These are phyloP conservation scores for Fraxinus americana DNA, from an alignment of 257 asterid species.

Conservation along the genomic window DNA sequence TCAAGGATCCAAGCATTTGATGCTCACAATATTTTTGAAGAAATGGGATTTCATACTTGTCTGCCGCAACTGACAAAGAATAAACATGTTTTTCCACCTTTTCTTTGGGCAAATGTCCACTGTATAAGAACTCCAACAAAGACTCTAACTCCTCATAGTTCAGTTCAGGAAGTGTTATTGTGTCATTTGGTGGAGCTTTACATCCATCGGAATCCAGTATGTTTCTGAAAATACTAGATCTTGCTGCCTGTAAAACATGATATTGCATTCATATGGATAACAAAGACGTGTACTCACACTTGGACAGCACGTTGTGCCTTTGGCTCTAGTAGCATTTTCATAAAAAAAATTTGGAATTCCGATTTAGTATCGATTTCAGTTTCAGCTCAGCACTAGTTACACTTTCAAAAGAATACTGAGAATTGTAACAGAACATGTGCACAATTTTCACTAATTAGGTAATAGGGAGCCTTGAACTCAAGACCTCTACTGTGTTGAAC, in stretches of 20 bases:
- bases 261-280: neutral
- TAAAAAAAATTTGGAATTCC: neutral
- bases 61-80: slow-evolving; percentile 79
- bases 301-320: no score
- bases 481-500: no score
- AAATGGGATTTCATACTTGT: slow-evolving; percentile 79
- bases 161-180: slow-evolving; percentile 65
- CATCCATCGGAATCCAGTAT: slow-evolving; percentile 75
- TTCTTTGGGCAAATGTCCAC: slow-evolving; percentile 63
- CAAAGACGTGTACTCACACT: neutral
- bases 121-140: slow-evolving; percentile 69
- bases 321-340: no score
- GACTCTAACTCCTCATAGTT: slow-evolving; percentile 64
- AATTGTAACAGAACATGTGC: no score
- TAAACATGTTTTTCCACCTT: slow-evolving; percentile 70
- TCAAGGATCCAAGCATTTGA: slow-evolving; percentile 67
- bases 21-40: slow-evolving; percentile 71
- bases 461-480: no score
- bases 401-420: neutral
- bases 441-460: no score
- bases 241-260: slow-evolving; percentile 56
- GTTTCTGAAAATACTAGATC: slow-evolving; percentile 68
- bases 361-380: neutral
- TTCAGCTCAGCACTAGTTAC: neutral
- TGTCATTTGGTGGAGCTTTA: slow-evolving; percentile 71